Evolutionary conservation across 2,329 filamentous ascomycete genomes (phyloP), one percentile per base, ranked within the genome.

Genomic region (Talaromyces atroroseus): DNA sequence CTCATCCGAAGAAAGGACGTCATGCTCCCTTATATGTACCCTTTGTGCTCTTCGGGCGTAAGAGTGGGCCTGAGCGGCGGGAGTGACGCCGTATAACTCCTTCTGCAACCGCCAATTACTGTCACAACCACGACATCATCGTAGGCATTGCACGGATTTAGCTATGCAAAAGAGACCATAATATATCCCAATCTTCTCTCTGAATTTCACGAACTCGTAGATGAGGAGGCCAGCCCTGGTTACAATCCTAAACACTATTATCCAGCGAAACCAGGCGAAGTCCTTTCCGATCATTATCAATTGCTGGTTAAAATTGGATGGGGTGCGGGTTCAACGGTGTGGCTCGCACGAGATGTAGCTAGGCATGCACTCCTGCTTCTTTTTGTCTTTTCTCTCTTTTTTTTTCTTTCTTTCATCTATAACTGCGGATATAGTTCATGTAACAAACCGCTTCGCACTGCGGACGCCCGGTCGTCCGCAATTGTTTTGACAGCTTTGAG

Each of bases 221-320:
- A 58, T 21, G 57, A 58, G 32, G 52, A 58, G 42, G 3, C 23
- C 29, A 21, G 20, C 18, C 52, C 38, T n/a, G 18, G 32, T 18
- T 58, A 54, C 34, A 26, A 50, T 21, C 42, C 52, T 2, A 20
- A 23, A 24, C 3, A 29, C 20, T 58, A 44, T 42, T 71, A 70
- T 63, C 68, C 68, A 23, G 60, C 62, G 21, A 60, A 56, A 42
- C 68, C 71, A 58, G 68, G 66, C 21, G 64, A 71, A 58, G 40
- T 70, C 1, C n/a, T 72, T 10, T 58, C 66, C 38, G 50, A 65
- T 0, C 60, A 61, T 18, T 74, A 73, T 60, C 66, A 71, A 58
- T 59, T 73, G 6, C 57, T 73, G 10, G 68, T 66, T 2, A 74
- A 74, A 58, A 58, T 73, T 8, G 70, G 71, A 44, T 74, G 64